Evolutionary conservation across 768 basidiomycete genomes (phyloP).

Genomic region (Hericium rajendrae): DNA sequence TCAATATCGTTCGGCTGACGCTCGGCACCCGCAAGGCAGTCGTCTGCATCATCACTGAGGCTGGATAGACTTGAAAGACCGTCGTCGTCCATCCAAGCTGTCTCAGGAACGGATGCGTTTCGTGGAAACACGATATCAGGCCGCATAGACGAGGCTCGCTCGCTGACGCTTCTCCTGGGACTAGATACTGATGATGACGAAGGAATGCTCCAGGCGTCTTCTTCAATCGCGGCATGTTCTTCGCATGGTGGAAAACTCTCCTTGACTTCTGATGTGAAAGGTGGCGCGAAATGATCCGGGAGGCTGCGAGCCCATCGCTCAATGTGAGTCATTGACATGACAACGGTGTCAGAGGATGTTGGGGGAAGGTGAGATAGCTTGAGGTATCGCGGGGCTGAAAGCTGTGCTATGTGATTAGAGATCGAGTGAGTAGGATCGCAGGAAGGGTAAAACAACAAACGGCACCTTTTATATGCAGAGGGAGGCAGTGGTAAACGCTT

Average conservation of each 20-base stretch:
- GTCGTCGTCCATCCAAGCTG: not conserved
- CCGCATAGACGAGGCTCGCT: not conserved
- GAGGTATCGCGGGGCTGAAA: not conserved
- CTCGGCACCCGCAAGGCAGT: conserved; percentile 5
- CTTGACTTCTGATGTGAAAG: not conserved
- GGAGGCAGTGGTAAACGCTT: not conserved
- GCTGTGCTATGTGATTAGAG: not conserved
- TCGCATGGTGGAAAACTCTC: not conserved
- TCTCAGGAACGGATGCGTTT: not conserved
- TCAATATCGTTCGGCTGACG: conserved; percentile 10
- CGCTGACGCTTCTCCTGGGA: not conserved
- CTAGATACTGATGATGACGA: not conserved
- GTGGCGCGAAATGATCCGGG: not conserved
- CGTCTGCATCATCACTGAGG: conserved; percentile 2
- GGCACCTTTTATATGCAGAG: not conserved
- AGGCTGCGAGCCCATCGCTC: not conserved
- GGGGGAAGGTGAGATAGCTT: not conserved
- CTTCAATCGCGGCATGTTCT: not conserved
- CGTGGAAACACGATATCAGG: not conserved
- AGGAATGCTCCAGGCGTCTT: not conserved
- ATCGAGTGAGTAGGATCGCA: not conserved
- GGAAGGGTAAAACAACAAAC: not conserved
- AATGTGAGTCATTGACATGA: not conserved
- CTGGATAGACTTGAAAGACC: not conserved
- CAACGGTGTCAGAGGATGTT: not conserved